Base-by-base conservation (phyloP, 1,284 basidiomycete genomes). In the Ustilago trichophora region DNA sequence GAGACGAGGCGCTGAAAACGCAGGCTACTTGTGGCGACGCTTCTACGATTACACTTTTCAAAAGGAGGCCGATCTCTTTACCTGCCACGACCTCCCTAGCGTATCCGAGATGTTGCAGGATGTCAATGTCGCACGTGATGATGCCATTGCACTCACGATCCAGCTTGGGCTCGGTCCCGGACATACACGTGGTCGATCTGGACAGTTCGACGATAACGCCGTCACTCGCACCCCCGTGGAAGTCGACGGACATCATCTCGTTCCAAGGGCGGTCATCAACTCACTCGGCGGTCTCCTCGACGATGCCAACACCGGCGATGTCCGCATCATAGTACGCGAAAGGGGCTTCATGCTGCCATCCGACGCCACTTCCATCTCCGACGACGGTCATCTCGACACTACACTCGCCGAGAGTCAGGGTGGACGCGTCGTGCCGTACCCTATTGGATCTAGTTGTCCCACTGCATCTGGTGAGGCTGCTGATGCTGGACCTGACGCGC, bases 271-370 rank as follows among this genome's bases (percentile, higher is more conserved):
- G 8, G 29, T 80, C 5, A 24, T 78, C 16, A 52, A 40, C 8
- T 67, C 73, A 15, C 48, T 80, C 13, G 63, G 49, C 2, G 63
- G 72, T 3, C 45, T 80, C 15, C 46, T 80, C 13, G 78, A 80
- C 37, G 72, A 75, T 38, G 48, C 69, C n/a, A 65, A 57, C 38
- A 76, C 78, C 2, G 78, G 77, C 29, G 78, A 80, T 22, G 62
- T 80, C 8, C 66, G 76, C 22, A 72, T 80, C 26, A n/a, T 75
- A 3, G 76, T 80, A 0, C 48, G 73, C 13, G 78, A 80, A 42
- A 48, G 78, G 12, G 78, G 78, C 8, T 15, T 78, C 12, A 31
- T 73, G 10, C 47, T 62, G 10, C 2, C 45, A 15, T 37, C 40
- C 16, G 19, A 41, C 3, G 10, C 9, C 16, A 44, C 27, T 13